Base-by-base conservation (phyloP, 768 basidiomycete species). In the Auriscalpium microsporum region DNA sequence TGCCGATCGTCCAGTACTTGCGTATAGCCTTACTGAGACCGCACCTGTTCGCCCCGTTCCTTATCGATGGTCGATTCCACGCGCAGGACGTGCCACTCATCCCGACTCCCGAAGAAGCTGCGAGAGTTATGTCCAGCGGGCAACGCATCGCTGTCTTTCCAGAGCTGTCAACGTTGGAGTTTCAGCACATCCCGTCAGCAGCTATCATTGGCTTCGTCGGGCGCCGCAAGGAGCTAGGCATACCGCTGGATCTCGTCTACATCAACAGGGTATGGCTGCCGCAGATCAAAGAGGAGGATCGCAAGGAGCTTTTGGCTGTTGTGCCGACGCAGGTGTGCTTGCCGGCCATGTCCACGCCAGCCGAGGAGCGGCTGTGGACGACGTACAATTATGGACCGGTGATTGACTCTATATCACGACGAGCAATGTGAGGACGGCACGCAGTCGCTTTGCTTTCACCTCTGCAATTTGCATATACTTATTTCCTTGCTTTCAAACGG, bases 1-100 rank as follows among this genome's bases (percentile, higher is more conserved):
- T 86, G 76, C 83, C 83, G 10, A 65, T 71, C 28, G 62, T 87
- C 45, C 55, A 56, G 48, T 57, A 62, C 50, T 52, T 69, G 52
- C 66, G 65, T 50, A 10, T 55, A 45, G 55, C 34, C 13, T 2
- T 2, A 28, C 53, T 54, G 49, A 34, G 23, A 16, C 3, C 51
- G 46, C 50, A 51, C 50, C 4, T 61, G 47, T 36, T 56, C 10
- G 10, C 17, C 14, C 33, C 17, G 2, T 52, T 61, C 35, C 10
- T 38, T 28, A 14, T 45, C 10, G 58, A 61, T 23, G 55, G 48
- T 38, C 60, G 60, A 48, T 52, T 59, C n/a, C 35, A 52, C 38
- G 17, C 40, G 10, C 44, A 58, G 14, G 57, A 59, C 42, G 23
- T 50, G n/a, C 58, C 58, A 54, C 54, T 53, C 23, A 33, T 1